Evolutionary conservation across 2,329 filamentous ascomycete genomes (phyloP).

Genomic region (Hyphodiscus sp.): DNA sequence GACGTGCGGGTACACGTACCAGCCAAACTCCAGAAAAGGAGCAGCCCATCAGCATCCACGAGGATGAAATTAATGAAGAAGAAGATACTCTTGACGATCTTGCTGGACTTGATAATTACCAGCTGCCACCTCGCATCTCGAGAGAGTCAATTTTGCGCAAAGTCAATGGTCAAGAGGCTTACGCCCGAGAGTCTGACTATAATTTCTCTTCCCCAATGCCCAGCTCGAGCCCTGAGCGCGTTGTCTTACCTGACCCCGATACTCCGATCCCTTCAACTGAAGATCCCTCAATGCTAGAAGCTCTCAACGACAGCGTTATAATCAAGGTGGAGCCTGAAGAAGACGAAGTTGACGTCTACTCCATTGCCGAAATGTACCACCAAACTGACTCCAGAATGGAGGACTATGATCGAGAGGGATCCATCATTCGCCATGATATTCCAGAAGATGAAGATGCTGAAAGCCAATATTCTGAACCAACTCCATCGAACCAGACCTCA

Average conservation of each 20-base stretch:
- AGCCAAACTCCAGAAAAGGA: conserved; percentile 29
- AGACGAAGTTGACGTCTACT: conserved; percentile 58
- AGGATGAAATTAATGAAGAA: conserved; percentile 51
- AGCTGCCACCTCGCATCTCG: conserved; percentile 73
- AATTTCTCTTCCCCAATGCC: conserved; percentile 57
- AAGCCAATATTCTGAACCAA: conserved; percentile 47
- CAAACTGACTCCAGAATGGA: conserved; percentile 40
- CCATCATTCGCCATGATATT: conserved; percentile 3
- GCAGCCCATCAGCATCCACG: conserved; percentile 34
- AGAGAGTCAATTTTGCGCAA: conserved; percentile 89
- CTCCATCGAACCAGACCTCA: conserved; percentile 18
- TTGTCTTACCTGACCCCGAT: conserved; percentile 70
- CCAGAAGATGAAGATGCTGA: conserved; percentile 20
- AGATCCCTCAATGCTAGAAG: conserved; percentile 51
- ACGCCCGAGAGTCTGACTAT: conserved; percentile 55
- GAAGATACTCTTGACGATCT: conserved; percentile 56
- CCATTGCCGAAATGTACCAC: conserved; percentile 61
- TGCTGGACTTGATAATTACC: conserved; percentile 52
- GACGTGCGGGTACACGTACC: conserved; percentile 47
- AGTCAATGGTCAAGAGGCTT: conserved; percentile 57
- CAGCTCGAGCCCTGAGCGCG: conserved; percentile 52
- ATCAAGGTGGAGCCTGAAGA: conserved; percentile 58
- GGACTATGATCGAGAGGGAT: conserved; percentile 11
- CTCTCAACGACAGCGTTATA: conserved; percentile 48
- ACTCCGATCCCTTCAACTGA: conserved; percentile 85